These are phyloP conservation scores for Bjerkandera adusta DNA, from an alignment of 1,284 basidiomycete species.

Conservation along the genomic window DNA sequence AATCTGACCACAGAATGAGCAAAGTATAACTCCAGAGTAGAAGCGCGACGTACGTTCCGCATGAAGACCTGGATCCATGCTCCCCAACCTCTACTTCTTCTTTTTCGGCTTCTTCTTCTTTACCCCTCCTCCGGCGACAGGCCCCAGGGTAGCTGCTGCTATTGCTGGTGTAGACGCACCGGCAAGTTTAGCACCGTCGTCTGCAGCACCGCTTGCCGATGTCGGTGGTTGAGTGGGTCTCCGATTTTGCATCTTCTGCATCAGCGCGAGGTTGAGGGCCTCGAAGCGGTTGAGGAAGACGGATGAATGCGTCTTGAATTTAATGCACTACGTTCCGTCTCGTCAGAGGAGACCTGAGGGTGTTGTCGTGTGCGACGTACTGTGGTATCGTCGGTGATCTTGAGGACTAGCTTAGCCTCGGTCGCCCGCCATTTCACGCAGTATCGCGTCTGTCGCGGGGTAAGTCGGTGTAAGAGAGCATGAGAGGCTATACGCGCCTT, in stretches of 20 bases:
- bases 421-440: conserved; percentile 84
- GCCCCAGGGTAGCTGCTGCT: conserved; percentile 17
- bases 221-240: conserved; percentile 26
- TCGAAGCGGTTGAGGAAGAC: conserved; percentile 96
- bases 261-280: conserved; percentile 78
- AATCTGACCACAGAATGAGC: too few species aligned
- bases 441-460: conserved; percentile 69
- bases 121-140: conserved; percentile 35
- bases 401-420: conserved; percentile 83
- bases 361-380: conserved; percentile 59
- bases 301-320: conserved; percentile 91
- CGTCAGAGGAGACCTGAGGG: too few species aligned
- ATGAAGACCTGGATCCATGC: too few species aligned
- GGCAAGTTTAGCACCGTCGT: neutral
- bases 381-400: conserved; percentile 85
- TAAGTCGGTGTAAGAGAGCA: too few species aligned
- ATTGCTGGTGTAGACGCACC: too few species aligned
- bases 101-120: conserved; percentile 59
- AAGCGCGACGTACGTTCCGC: too few species aligned
- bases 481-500: conserved; percentile 52
- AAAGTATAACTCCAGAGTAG: too few species aligned
- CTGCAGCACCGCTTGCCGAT: conserved; percentile 11
- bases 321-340: conserved; percentile 76
- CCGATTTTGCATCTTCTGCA: conserved; percentile 79
- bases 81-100: conserved; percentile 40